Percentiles rank a stretch among this genome's conserved stretches.
Evolutionary conservation across 1,139 yeast species (phyloP).

Genomic region (Pneumocystis canis): DNA sequence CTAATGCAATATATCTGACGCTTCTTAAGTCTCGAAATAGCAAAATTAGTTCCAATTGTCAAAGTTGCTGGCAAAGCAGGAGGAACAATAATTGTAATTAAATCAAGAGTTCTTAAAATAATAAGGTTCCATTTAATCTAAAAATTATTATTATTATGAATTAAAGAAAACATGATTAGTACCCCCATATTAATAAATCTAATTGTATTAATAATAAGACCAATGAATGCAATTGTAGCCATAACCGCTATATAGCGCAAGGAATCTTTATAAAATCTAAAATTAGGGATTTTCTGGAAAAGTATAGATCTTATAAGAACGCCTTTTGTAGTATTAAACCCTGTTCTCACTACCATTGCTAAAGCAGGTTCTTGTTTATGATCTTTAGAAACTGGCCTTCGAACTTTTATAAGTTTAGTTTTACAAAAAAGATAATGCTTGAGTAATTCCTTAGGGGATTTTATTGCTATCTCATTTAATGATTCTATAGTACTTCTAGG

Average conservation of each 20-base stretch:
- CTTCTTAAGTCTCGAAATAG: conserved; percentile 57
- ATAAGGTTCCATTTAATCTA: conserved; percentile 33
- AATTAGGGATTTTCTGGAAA: conserved; percentile 87
- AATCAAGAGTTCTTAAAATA: conserved; percentile 76
- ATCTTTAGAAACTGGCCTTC: conserved; percentile 35
- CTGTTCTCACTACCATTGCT: conserved; percentile 79
- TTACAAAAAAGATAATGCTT: conserved; percentile 74
- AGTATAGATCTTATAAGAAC: conserved; percentile 86
- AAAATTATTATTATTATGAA: conserved; percentile 32
- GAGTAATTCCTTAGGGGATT: conserved; percentile 50
- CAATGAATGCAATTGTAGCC: conserved; percentile 71
- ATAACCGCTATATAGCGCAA: conserved; percentile 91
- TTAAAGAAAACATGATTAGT: not conserved
- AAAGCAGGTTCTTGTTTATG: conserved; percentile 49
- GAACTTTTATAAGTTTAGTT: conserved; percentile 71
- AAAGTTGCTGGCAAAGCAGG: conserved; percentile 97
- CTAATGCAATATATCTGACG: conserved; percentile 72
- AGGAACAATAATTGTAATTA: conserved; percentile 92
- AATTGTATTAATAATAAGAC: conserved; percentile 69
- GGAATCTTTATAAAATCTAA: conserved; percentile 85
- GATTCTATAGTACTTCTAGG: conserved; percentile 43
- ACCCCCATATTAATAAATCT: conserved; percentile 62
- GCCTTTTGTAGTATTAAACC: conserved; percentile 94
- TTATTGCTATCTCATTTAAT: conserved; percentile 31
- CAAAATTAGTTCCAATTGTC: conserved; percentile 91